Evolutionary conservation across 2,329 filamentous ascomycete species (phyloP), one percentile per base, ranked within the genome.

Genomic region (Aspergillus brunneoviolaceus): DNA sequence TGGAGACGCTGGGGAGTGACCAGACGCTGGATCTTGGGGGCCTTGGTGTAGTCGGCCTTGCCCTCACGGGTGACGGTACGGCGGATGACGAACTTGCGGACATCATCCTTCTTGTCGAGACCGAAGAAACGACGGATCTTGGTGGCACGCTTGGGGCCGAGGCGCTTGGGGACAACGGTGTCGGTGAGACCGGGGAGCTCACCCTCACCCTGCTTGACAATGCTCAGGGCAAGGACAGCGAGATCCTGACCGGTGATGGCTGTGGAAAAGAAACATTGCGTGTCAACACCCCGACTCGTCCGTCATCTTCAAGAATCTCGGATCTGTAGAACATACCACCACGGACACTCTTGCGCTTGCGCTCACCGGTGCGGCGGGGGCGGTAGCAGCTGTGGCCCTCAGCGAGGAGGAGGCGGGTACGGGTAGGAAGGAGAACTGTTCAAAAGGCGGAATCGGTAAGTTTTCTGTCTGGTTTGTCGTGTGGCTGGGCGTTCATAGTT

Each of bases 81-180:
- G 81, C 95, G 95, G 78, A 99, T 98, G 82, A 99, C 95, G 85
- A 96, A 99, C 87, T 98, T 97, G 87, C 95, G 94, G 84, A 98
- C 94, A 91, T 99, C 95, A 87, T 99, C 95, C 89, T 98, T 93
- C 93, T 98, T 98, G 91, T 89, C 94, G 88, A 99, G 91, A 85
- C 92, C 89, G 86, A 98, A 99, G 90, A 99, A 99, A 81, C 89
- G 90, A 83, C 94, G 92, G 85, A 99, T 98, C 92, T 98, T 99
- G 85, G 92, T 96, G 79, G 95, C 95, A 79, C 95, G 91, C 93
- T 99, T 99, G 85, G 95, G 95, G 75, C 95, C 95, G 79, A 99
- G 91, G 77, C 95, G 91, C 91, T 99, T 99, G 82, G 95, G 95
- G 87, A 96, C 91, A 79, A 98, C 92, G 80, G 90, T 88, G 82